phyloP scores from a whole-genome alignment of 208 protist genomes.

The Naegleria gruberi region DNA sequence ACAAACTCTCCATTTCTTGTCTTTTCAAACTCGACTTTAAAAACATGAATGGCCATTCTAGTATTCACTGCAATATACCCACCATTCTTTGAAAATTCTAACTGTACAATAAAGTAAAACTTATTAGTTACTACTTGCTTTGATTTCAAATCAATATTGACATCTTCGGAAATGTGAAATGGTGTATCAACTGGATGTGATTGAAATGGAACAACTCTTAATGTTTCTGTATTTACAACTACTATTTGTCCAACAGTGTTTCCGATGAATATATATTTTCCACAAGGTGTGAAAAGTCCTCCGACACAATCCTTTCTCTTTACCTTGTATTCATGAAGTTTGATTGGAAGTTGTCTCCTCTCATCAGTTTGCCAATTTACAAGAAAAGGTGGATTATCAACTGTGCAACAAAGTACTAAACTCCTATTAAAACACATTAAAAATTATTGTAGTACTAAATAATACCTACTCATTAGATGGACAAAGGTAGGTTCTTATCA shows the following conservation, averaged over 20 bases:
- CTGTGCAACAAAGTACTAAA: neutral
- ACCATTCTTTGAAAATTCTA: neutral
- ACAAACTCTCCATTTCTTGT: neutral
- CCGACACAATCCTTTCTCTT: neutral
- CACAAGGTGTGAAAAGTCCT: neutral
- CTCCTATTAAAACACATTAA: neutral
- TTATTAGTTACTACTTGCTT: neutral
- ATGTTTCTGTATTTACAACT: neutral
- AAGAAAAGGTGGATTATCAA: neutral
- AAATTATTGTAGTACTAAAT: neutral
- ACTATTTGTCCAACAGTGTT: neutral
- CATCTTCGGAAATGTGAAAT: neutral
- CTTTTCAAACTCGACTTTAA: neutral
- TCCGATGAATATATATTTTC: neutral
- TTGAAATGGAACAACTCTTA: neutral
- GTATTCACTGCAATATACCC: neutral
- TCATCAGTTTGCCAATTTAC: neutral
- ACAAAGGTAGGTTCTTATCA: neutral
- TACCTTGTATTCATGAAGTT: neutral
- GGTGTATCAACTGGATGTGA: neutral
- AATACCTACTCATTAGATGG: neutral
- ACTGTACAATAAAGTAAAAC: neutral
- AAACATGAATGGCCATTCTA: neutral
- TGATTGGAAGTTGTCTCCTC: neutral
- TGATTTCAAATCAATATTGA: neutral